Evolutionary conservation across 2,329 filamentous ascomycete genomes (phyloP).

Genomic region (Epicoccum sorghinum): DNA sequence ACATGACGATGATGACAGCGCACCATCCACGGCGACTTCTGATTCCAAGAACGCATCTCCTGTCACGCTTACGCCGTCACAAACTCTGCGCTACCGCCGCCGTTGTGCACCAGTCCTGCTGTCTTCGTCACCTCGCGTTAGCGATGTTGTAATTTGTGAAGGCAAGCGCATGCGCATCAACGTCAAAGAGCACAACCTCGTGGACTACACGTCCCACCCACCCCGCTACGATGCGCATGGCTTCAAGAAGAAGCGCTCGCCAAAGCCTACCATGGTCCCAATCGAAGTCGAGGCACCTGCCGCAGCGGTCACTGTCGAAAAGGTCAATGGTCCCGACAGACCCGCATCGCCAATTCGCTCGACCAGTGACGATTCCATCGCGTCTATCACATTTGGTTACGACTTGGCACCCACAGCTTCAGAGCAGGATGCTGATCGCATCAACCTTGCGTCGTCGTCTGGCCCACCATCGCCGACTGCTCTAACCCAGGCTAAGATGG

Average conservation of each 20-base stretch:
- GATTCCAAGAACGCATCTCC: constrained; percentile 44
- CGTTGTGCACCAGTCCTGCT: constrained; percentile 55
- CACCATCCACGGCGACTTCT: constrained; percentile 23
- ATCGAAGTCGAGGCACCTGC: constrained; percentile 4
- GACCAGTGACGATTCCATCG: constrained; percentile 40
- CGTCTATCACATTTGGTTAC: constrained; percentile 42
- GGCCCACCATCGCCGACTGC: constrained; percentile 35
- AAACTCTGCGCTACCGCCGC: constrained; percentile 53
- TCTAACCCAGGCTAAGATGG: constrained; percentile 28
- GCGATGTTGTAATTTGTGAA: constrained; percentile 52
- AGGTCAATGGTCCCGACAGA: constrained; percentile 16
- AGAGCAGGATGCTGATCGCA: constrained; percentile 29
- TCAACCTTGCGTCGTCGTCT: constrained; percentile 26
- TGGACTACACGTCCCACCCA: constrained; percentile 51
- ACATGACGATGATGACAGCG: constrained; percentile 29
- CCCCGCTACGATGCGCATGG: constrained; percentile 52
- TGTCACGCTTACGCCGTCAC: constrained; percentile 40
- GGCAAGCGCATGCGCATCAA: constrained; percentile 54
- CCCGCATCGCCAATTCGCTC: constrained; percentile 38
- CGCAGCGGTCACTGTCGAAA: constrained; percentile 8
- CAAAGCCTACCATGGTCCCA: constrained; percentile 10
- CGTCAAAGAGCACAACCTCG: constrained; percentile 49
- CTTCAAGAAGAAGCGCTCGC: constrained; percentile 36
- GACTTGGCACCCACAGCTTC: constrained; percentile 36
- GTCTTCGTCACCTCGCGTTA: constrained; percentile 52